Evolutionary conservation across 441 rosid genomes (phyloP), one percentile per base, ranked within the genome.

Genomic region (Corymbia citriodora): DNA sequence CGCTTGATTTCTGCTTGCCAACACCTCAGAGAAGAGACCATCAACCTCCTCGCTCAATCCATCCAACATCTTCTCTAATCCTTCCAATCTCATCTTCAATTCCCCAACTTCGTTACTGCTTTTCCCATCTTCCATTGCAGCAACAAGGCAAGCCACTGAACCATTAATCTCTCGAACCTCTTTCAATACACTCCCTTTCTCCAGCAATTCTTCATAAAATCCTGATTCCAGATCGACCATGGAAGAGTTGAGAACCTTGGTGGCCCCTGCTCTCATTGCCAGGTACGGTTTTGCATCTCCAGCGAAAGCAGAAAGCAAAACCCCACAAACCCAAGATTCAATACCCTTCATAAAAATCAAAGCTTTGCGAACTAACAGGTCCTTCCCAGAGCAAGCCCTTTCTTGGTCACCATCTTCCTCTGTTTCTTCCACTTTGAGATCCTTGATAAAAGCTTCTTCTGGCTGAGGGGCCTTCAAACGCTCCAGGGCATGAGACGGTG

Each of bases 1-100:
- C 91, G 95, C 74, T 83, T 94, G 91, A 90, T 94, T 95, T 94
- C 98, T 95, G 59, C 89, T 91, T 13, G 91, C 92, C 91, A 96
- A 89, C 25, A 95, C 89, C 40, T 94, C 91, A 14, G 93, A 93
- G 93, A 96, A 96, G 48, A 95, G 89, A 53, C 59, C 68, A 91
- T 95, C 93, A 89, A 94, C 95, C 45, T 92, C 94, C 90, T 88
- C 92, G 31, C 88, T 90, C 14, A 95, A 88, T 33, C 90, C 93
- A 55, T 94, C 95, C 82, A 94, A 63, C 88, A 91, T 54, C 91
- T 92, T 92, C 93, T 93, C 95, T 70, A 95, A 93, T 87, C 27
- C 91, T 79, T 90, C 89, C 87, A 95, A 70, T 90, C 59, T 95
- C 87, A 70, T 90, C 88, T 81, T 91, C 95, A 96, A 63, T 81